Percentiles rank a stretch among this genome's conserved stretches.
phyloP scores from a whole-genome alignment of 345 rosid genomes.

The Gossypium turneri region DNA sequence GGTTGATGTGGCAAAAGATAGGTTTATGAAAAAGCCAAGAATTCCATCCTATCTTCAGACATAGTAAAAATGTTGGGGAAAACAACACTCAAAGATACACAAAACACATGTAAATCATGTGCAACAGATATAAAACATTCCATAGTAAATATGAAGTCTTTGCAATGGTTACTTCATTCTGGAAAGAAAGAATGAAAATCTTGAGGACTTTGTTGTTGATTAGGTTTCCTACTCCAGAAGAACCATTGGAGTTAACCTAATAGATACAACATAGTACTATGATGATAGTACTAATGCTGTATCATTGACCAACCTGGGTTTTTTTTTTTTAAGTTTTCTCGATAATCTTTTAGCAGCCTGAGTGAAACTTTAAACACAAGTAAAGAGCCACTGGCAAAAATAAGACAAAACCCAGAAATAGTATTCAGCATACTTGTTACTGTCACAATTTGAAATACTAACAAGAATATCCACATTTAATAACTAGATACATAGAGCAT shows the following conservation, averaged over 20 bases:
- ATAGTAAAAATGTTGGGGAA: not conserved
- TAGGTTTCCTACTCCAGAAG: not conserved
- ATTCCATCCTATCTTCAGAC: not conserved
- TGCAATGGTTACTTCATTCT: not conserved
- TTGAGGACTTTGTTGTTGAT: not conserved
- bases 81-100: not conserved
- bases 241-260: not conserved
- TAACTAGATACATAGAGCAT: too few relatives aligned
- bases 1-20: not conserved
- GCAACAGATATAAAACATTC: not conserved
- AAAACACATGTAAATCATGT: not conserved
- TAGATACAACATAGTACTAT: not conserved
- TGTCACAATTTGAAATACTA: not conserved
- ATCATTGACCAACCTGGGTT: not conserved
- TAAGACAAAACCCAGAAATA: not conserved
- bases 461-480: too few relatives aligned
- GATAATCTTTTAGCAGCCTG: not conserved
- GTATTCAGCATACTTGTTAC: not conserved
- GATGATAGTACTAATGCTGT: not conserved
- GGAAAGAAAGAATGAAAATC: not conserved
- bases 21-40: not conserved
- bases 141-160: not conserved
- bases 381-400: not conserved
- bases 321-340: not conserved
- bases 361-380: slow-evolving; percentile 2